Evolutionary conservation across 805 yeast species (phyloP), one percentile per base, ranked within the genome.

Genomic region (Yarrowia phangngaensis): DNA sequence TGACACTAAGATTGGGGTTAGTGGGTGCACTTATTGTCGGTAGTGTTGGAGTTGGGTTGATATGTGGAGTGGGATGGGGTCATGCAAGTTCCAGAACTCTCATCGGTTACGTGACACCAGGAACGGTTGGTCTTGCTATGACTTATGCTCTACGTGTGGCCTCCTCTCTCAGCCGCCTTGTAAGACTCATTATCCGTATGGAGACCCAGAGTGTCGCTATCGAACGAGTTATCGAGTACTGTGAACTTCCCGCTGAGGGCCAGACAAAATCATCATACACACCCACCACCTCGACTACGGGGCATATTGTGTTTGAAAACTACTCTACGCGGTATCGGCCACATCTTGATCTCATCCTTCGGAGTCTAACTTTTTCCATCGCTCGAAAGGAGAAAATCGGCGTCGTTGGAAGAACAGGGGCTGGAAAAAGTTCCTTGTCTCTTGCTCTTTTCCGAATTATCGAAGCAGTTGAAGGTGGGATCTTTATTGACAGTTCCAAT

Each of bases 351-450:
- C 62, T 71, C 27, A 90, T 82, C 4, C 68, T 84, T 60, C 76
- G 79, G 53, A 66, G 78, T 52, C 65, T 84, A 49, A 63, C 63
- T 29, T 66, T 82, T 30, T 63, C 64, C 8, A 70, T 83, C 38
- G 61, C 69, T 6, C 73, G 80, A 0, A 67, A 73, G 17, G 86
- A 84, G 61, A 84, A 82, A 58, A 75, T 86, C 56, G 95, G 95
- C 41, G 80, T 86, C 49, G 83, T 90, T 69, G 95, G 95, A 33
- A 75, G 95, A 61, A 86, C 95, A 0, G 95, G 95, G 58, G 94
- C 95, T 4, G 95, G 95, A 41, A 84, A 84, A 62, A 78, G 85
- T 12, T 78, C 89, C 1, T 76, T 85, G 45, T 79, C 82, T 78
- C 71, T 78, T 19, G 83, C 86, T 0, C 66, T 84, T 43, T 84